Evolutionary conservation across 1,284 basidiomycete species (phyloP).

Genomic region (Sanguinoderma infundibulare): DNA sequence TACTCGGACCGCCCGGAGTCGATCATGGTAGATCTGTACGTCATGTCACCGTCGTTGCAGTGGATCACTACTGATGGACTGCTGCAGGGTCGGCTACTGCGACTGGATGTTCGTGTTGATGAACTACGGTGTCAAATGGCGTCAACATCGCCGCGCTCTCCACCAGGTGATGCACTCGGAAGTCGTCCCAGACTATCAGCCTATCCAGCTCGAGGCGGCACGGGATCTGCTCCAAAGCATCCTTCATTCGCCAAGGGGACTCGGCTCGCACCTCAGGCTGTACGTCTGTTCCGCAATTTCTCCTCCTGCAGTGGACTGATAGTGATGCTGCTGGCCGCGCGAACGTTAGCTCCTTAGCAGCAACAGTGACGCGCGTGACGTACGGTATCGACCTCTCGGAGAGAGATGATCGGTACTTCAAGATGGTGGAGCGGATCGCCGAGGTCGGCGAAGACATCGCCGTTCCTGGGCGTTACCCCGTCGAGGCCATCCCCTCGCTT

Average conservation of each 20-base stretch:
- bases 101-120: slow-evolving; percentile 23
- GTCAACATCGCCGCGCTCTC: slow-evolving; percentile 19
- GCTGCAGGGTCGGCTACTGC: slow-evolving; percentile 5
- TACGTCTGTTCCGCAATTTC: slow-evolving; percentile 1
- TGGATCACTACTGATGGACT: too few species aligned
- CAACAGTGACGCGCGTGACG: slow-evolving; percentile 34
- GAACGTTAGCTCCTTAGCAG: slow-evolving; percentile 31
- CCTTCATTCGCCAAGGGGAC: slow-evolving; percentile 7
- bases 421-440: slow-evolving; percentile 11
- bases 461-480: slow-evolving; percentile 16
- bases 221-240: slow-evolving; percentile 14
- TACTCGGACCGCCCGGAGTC: slow-evolving; percentile 66
- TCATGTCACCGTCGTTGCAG: not conserved
- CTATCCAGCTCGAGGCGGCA: not conserved
- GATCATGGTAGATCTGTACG: slow-evolving; percentile 21
- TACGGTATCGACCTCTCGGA: slow-evolving; percentile 37
- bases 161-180: slow-evolving; percentile 12
- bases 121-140: slow-evolving; percentile 19
- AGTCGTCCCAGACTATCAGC: slow-evolving; percentile 8
- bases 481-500: slow-evolving; percentile 20
- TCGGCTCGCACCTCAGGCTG: slow-evolving; percentile 19
- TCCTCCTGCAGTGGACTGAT: not conserved
- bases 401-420: slow-evolving; percentile 23
- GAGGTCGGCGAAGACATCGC: slow-evolving; percentile 15
- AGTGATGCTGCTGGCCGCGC: not conserved